phyloP scores from a whole-genome alignment of 148 eudicot species.

The Chenopodium formosanum region DNA sequence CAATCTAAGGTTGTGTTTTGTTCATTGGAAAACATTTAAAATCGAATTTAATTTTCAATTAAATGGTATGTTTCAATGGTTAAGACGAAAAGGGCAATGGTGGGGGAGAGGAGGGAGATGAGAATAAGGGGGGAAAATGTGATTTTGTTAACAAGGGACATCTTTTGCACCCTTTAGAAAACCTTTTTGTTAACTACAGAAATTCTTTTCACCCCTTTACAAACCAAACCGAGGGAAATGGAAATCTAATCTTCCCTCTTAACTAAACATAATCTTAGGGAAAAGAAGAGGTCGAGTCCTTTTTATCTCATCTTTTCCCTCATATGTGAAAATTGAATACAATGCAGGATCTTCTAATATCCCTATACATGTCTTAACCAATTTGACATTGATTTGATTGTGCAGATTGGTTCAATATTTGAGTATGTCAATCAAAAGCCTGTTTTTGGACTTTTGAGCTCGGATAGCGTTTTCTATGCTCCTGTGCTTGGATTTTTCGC shows the following conservation, averaged over 20 bases:
- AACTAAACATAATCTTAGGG: too few species aligned
- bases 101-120: background rate
- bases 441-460: conserved; percentile 72
- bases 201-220: too few species aligned
- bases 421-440: conserved; percentile 83
- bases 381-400: conserved; percentile 1
- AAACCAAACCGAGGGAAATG: too few species aligned
- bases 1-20: background rate
- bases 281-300: too few species aligned
- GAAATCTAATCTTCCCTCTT: too few species aligned
- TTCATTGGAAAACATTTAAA: too few species aligned
- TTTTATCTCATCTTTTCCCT: too few species aligned
- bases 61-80: background rate
- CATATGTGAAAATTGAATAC: background rate
- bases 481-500: conserved; percentile 90
- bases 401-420: conserved; percentile 81
- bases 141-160: too few species aligned
- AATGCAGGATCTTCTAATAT: background rate
- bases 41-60: background rate
- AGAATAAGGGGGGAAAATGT: background rate
- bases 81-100: background rate
- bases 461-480: conserved; percentile 86
- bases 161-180: too few species aligned
- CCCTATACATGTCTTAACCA: background rate
- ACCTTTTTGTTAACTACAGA: too few species aligned